Evolutionary conservation across 2,329 filamentous ascomycete genomes (phyloP), one percentile per base, ranked within the genome.

Genomic region (Sporothrix phasma): DNA sequence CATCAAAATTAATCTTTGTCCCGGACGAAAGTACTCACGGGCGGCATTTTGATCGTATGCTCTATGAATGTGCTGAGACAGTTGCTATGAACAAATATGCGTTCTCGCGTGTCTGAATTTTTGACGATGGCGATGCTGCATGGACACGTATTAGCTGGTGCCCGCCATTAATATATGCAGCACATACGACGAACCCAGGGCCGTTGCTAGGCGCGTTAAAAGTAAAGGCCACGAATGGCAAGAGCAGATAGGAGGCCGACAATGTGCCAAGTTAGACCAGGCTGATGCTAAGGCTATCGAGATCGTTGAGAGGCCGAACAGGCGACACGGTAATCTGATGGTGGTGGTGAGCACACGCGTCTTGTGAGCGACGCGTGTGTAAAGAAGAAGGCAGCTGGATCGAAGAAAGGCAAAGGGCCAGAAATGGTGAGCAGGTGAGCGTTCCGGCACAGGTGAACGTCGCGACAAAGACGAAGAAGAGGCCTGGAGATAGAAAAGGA

Each of bases 41-140:
- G 67, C 61, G 68, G 67, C 67, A 69, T 69, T 24, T 66, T 66
- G 46, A 10, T 45, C 15, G 26, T 3, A 6, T 19, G 34, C 10
- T 37, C 34, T 37, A 37, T 8, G 15, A n/a, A n/a, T 37, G 34
- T 37, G 34, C 34, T 37, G 41, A 43, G 34, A 37, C 11, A 10
- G 34, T 37, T 37, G 34, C 15, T 10, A 37, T 37, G 34, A 13
- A 37, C 34, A 37, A 15, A 6, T 43, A n/a, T 43, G 5, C n/a
- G n/a, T n/a, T n/a, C 41, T n/a, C 41, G 5, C 41, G 17, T 17
- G 15, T 43, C 2, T 43, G 41, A 3, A 43, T n/a, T n/a, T n/a
- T n/a, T n/a, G n/a, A 43, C 17, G 17, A 6, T 19, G 8, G 41
- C 8, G 7, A n/a, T 43, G 41, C 41, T 47, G 45, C 8, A 47